Percentiles rank a stretch among this genome's conserved stretches.
Evolutionary conservation across 345 rosid genomes (phyloP).

Genomic region (Acer yangbiense): DNA sequence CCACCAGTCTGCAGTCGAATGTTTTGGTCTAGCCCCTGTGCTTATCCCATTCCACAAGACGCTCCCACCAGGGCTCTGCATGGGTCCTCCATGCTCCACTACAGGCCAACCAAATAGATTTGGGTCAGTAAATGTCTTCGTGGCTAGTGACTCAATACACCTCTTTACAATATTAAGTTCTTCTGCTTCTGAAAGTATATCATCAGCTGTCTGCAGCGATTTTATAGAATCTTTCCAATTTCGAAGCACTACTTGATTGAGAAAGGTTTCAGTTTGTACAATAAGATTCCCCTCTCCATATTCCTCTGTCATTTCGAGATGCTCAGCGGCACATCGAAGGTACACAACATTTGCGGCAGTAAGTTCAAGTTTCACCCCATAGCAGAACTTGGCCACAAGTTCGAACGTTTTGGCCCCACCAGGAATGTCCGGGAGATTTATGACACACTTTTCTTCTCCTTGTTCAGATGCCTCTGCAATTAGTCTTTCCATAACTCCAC

Average conservation of each 20-base stretch:
- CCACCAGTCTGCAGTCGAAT: slow-evolving; percentile 92
- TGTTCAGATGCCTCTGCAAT: slow-evolving; percentile 80
- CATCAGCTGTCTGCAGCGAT: slow-evolving; percentile 83
- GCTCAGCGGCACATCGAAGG: slow-evolving; percentile 87
- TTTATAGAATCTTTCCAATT: slow-evolving; percentile 93
- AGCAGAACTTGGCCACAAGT: slow-evolving; percentile 93
- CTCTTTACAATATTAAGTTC: slow-evolving; percentile 69
- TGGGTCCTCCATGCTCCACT: slow-evolving; percentile 85
- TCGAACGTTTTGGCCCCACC: slow-evolving; percentile 95
- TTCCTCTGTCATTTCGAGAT: slow-evolving; percentile 91
- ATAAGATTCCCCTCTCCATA: slow-evolving; percentile 90
- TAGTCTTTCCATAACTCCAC: slow-evolving; percentile 86
- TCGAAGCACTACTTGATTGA: slow-evolving; percentile 78
- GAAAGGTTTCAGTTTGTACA: slow-evolving; percentile 74
- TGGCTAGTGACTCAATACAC: slow-evolving; percentile 79
- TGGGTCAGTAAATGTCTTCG: slow-evolving; percentile 80
- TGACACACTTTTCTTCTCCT: slow-evolving; percentile 68
- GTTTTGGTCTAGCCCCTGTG: slow-evolving; percentile 84
- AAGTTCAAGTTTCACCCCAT: slow-evolving; percentile 96
- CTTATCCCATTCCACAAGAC: slow-evolving; percentile 98
- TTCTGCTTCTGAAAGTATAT: slow-evolving; percentile 67
- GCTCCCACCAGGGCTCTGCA: slow-evolving; percentile 98
- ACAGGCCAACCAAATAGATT: slow-evolving; percentile 94
- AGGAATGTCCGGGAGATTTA: slow-evolving; percentile 64
- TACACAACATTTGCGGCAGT: slow-evolving; percentile 85